Conservation (phyloP, 345 rosid species). For the Cardiospermum halicacabum region DNA sequence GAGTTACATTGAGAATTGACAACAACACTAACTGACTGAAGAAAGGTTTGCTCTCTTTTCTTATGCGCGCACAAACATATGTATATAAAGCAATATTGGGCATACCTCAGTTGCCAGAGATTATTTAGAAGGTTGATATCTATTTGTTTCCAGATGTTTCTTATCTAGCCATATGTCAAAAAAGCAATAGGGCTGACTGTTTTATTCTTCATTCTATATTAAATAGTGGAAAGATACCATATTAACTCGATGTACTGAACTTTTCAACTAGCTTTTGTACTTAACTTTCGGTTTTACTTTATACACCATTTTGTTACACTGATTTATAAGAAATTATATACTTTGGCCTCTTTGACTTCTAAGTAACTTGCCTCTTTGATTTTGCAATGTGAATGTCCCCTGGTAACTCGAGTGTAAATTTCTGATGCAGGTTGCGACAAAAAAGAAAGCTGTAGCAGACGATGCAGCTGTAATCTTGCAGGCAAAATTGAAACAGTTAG, state of each 20-base stretch:
- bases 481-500: slow-evolving; percentile 59
- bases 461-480: slow-evolving; percentile 77
- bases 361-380: neutral
- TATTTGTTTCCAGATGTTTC: no score
- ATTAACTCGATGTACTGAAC: neutral
- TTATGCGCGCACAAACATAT: no score
- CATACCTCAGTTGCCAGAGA: no score
- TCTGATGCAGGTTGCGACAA: slow-evolving; percentile 68
- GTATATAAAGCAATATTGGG: no score
- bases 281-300: neutral
- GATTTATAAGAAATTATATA: no score
- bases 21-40: no score
- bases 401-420: slow-evolving; percentile 8
- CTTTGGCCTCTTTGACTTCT: neutral
- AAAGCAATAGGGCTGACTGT: no score
- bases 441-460: slow-evolving; percentile 82
- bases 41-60: no score
- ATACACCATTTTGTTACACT: neutral
- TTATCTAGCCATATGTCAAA: no score
- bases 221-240: neutral
- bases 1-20: no score
- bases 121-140: no score
- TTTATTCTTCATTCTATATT: no score
- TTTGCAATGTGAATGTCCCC: neutral
- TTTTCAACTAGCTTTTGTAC: neutral